These are phyloP conservation scores for Penicillium sp. DNA, from an alignment of 2,329 filamentous ascomycete genomes.

Conservation along the genomic window DNA sequence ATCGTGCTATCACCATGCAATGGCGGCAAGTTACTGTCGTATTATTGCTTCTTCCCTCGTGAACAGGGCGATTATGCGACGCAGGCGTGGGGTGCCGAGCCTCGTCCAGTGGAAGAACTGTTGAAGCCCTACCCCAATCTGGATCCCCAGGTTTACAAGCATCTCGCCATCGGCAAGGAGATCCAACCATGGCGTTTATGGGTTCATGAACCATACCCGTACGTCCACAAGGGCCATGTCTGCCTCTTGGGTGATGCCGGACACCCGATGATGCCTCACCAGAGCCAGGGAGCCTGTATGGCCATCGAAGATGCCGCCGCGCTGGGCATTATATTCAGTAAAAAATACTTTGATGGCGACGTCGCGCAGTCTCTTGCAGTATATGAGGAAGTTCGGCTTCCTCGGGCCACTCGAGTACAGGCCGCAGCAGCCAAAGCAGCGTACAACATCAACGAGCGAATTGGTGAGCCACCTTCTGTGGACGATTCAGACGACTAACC, in stretches of 20 bases:
- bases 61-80: constrained; percentile 56
- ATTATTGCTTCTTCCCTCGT: constrained; percentile 65
- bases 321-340: constrained; percentile 57
- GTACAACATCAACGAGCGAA: constrained; percentile 60
- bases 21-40: constrained; percentile 59
- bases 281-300: constrained; percentile 65
- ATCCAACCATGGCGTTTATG: constrained; percentile 63
- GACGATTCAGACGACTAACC: not conserved
- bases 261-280: constrained; percentile 66
- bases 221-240: constrained; percentile 48
- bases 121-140: constrained; percentile 57
- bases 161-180: constrained; percentile 57
- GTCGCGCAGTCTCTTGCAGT: constrained; percentile 46
- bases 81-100: constrained; percentile 56
- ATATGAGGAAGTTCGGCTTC: constrained; percentile 52
- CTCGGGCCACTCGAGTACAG: constrained; percentile 54
- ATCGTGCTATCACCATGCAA: constrained; percentile 67
- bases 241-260: constrained; percentile 62
- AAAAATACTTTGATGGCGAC: constrained; percentile 46
- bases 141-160: constrained; percentile 53
- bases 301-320: constrained; percentile 63
- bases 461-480: constrained; percentile 39
- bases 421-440: constrained; percentile 54
- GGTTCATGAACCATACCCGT: constrained; percentile 59
- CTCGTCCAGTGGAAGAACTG: constrained; percentile 53